Percentiles rank a stretch among this genome's conserved stretches.
Evolutionary conservation across 306 rosid genomes (phyloP).

Genomic region (Prunus padus): DNA sequence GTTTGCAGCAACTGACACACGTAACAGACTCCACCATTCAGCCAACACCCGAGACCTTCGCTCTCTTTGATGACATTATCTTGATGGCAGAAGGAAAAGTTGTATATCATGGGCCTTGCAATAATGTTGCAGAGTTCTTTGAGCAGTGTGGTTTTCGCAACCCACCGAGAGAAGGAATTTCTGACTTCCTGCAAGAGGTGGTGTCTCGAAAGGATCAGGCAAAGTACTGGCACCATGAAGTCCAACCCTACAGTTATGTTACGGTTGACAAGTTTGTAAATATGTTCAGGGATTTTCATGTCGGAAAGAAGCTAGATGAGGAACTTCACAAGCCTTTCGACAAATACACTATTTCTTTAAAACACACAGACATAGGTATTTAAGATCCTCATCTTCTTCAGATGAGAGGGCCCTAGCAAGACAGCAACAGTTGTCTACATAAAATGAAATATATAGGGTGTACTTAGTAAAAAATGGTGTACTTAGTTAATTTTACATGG

Average conservation of each 20-base stretch:
- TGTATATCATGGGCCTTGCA: constrained; percentile 60
- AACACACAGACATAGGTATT: too few species aligned
- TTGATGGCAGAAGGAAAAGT: constrained; percentile 61
- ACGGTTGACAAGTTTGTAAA: constrained; percentile 35
- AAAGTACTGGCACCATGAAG: constrained; percentile 48
- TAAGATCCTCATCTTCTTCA: too few species aligned
- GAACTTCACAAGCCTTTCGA: constrained; percentile 40
- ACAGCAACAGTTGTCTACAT: too few species aligned
- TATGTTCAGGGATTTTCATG: constrained; percentile 39
- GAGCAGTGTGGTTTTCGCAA: constrained; percentile 47
- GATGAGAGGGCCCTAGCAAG: too few species aligned
- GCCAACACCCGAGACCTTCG: constrained; percentile 70
- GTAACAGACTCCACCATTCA: constrained; percentile 55
- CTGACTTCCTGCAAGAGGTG: constrained; percentile 66
- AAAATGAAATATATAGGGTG: too few species aligned
- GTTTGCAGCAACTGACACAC: constrained; percentile 52
- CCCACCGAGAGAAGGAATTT: constrained; percentile 51
- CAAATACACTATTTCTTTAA: too few species aligned
- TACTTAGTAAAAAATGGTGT: too few species aligned
- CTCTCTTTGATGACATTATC: constrained; percentile 62
- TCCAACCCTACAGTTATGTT: constrained; percentile 35
- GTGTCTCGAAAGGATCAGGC: constrained; percentile 54
- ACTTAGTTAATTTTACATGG: too few species aligned
- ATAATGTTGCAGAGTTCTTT: constrained; percentile 40
- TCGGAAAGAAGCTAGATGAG: constrained; percentile 40